These are phyloP conservation scores for Iris pallida DNA, from an alignment of 116 monocot species.

Conservation along the genomic window DNA sequence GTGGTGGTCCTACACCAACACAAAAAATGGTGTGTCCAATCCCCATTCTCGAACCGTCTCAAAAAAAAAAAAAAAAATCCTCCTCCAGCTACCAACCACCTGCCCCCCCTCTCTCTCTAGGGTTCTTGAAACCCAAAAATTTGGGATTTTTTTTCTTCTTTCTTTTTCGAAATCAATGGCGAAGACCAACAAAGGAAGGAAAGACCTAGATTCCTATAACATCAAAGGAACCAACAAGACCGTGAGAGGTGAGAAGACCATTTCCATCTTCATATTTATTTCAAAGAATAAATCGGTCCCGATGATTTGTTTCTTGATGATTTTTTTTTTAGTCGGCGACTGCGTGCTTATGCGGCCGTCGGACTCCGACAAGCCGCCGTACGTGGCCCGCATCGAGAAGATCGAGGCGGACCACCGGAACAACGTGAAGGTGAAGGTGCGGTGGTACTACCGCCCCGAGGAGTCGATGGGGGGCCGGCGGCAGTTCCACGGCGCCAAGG, in stretches of 20 bases:
- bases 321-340: slow-evolving; percentile 13
- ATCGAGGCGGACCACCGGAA: slow-evolving; percentile 25
- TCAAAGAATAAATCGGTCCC: neutral
- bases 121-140: too few species aligned
- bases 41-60: too few species aligned
- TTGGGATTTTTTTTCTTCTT: too few species aligned
- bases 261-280: too few species aligned
- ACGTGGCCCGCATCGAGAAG: slow-evolving; percentile 25
- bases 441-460: slow-evolving; percentile 26
- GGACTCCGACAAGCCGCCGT: slow-evolving; percentile 24
- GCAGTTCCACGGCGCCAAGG: slow-evolving; percentile 23
- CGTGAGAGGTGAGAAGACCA: slow-evolving; percentile 7
- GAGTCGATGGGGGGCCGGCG: slow-evolving; percentile 20
- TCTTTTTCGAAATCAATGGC: slow-evolving; percentile 11
- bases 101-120: too few species aligned
- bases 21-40: too few species aligned
- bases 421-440: slow-evolving; percentile 21
- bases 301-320: neutral
- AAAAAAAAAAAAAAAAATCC: too few species aligned
- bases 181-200: slow-evolving; percentile 24
- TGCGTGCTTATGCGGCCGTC: slow-evolving; percentile 26
- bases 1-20: too few species aligned
- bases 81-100: too few species aligned
- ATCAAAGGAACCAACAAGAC: slow-evolving; percentile 26
- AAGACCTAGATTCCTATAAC: slow-evolving; percentile 28